phyloP scores from a whole-genome alignment of 2,329 filamentous ascomycete species.

The Hansfordia pulvinata region DNA sequence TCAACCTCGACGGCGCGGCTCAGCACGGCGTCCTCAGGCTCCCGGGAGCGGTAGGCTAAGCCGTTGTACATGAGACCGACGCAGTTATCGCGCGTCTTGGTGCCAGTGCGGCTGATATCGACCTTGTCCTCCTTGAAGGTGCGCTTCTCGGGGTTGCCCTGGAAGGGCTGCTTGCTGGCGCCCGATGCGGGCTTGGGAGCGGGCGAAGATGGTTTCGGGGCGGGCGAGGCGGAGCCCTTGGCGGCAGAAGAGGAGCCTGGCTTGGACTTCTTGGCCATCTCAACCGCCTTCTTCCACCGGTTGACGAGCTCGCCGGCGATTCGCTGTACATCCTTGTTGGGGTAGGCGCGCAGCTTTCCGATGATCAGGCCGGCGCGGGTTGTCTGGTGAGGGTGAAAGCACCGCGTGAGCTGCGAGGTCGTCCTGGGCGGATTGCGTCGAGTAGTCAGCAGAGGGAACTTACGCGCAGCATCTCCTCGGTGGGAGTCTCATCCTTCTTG shows the following conservation, averaged over 20 bases:
- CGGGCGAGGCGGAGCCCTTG: constrained; percentile 38
- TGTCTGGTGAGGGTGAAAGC: constrained; percentile 27
- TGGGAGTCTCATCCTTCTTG: constrained; percentile 68
- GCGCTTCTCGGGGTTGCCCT: constrained; percentile 63
- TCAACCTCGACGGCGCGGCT: constrained; percentile 73
- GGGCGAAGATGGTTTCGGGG: constrained; percentile 20
- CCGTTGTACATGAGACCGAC: constrained; percentile 92
- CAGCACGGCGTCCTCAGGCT: constrained; percentile 58
- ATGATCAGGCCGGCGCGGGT: constrained; percentile 88
- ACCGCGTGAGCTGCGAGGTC: constrained; percentile 3
- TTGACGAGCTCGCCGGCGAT: constrained; percentile 71
- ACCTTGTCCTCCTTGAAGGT: constrained; percentile 73
- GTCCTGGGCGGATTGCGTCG: too few relatives aligned
- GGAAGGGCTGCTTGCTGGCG: constrained; percentile 33
- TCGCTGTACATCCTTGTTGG: constrained; percentile 68
- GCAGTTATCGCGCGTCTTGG: constrained; percentile 65
- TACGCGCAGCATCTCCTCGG: constrained; percentile 79
- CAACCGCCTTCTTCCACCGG: constrained; percentile 76
- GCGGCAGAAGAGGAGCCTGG: constrained; percentile 25
- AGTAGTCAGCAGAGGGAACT: constrained; percentile 14
- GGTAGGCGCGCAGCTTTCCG: constrained; percentile 64
- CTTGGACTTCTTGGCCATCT: constrained; percentile 42
- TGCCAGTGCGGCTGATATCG: constrained; percentile 62
- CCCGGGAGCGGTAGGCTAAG: constrained; percentile 56
- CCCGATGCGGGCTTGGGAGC: constrained; percentile 35